A percentile compares a stretch with the other conserved stretches of the same genome.
Evolutionary conservation across 768 basidiomycete species (phyloP).

Genomic region (Lactarius tabidus): DNA sequence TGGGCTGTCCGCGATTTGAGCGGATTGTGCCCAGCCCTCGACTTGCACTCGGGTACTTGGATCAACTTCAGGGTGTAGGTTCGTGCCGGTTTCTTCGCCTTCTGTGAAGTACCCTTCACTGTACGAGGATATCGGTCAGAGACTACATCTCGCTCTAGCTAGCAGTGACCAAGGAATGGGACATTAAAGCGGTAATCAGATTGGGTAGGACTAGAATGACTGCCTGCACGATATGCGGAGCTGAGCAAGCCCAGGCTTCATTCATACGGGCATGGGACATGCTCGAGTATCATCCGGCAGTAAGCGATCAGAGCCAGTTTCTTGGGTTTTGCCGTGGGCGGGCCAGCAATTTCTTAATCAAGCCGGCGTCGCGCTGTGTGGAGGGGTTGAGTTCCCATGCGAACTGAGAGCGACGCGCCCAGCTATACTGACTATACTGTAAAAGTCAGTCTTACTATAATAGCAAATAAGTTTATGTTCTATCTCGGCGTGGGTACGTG

Average conservation of each 20-base stretch:
- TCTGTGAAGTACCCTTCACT: not conserved
- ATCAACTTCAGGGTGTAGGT: not conserved
- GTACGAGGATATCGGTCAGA: slow-evolving; percentile 11
- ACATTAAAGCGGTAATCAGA: not conserved
- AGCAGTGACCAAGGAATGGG: not conserved
- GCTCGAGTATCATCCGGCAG: not conserved
- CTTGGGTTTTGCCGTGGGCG: not conserved
- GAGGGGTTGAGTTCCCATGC: not conserved
- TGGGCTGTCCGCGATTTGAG: not conserved
- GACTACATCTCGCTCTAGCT: not conserved
- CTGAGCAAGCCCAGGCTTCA: slow-evolving; percentile 7
- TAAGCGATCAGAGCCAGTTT: not conserved
- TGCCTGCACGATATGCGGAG: not conserved
- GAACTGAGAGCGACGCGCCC: not conserved
- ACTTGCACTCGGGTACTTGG: not conserved
- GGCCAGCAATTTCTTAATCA: not conserved
- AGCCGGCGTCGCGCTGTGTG: not conserved
- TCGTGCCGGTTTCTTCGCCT: not conserved
- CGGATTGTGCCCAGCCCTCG: not conserved
- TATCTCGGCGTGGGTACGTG: not conserved
- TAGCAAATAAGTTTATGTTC: not conserved
- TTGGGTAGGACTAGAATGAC: slow-evolving; percentile 4
- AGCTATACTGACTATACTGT: not conserved
- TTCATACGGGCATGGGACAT: not conserved
- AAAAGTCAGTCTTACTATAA: not conserved